Evolutionary conservation across 2,329 filamentous ascomycete species (phyloP), one percentile per base, ranked within the genome.

Genomic region (Mycogone perniciosa): DNA sequence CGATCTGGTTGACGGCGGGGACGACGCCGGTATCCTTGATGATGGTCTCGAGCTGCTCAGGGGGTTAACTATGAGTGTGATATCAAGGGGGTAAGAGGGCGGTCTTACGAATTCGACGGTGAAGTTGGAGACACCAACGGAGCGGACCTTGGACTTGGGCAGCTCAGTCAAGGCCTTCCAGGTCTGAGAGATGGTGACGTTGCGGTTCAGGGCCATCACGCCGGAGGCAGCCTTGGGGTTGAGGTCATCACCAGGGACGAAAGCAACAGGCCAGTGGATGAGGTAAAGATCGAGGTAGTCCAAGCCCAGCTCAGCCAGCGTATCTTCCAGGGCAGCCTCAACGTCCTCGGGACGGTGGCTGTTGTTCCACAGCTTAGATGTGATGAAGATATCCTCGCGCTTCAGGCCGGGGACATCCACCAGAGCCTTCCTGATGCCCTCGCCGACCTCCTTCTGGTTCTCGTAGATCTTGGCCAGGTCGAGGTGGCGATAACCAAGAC

Each of bases 111-210:
- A 67, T 66, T 78, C 76, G 64, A 86, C 79, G 62, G 74, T 78
- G 62, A 87, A 88, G 76, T 89, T 89, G 67, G 84, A 87, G 56
- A 89, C 83, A 63, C 84, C 85, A 59, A 88, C 81, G 69, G 84
- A 81, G 65, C 76, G 77, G 57, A 78, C 80, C 66, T 85, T 85
- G 57, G 71, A 73, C 58, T 75, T 79, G 54, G 77, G 76, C 11
- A 85, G 76, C 67, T 80, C 71, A 54, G 78, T 79, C 62, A 82
- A 61, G 48, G 71, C 71, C 63, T 70, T 70, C 73, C 73, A 76
- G 31, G 73, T 76, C 53, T 73, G 65, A 6, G 62, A 57, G 40
- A 75, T 63, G 51, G 69, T 67, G 39, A 74, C 68, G 35, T 56
- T 61, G 46, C 70, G 68, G 58, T 77, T 73, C 51, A 80, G 67